phyloP scores from a whole-genome alignment of 2,329 filamentous ascomycete genomes.

The Rhexocercosporidium sp. region DNA sequence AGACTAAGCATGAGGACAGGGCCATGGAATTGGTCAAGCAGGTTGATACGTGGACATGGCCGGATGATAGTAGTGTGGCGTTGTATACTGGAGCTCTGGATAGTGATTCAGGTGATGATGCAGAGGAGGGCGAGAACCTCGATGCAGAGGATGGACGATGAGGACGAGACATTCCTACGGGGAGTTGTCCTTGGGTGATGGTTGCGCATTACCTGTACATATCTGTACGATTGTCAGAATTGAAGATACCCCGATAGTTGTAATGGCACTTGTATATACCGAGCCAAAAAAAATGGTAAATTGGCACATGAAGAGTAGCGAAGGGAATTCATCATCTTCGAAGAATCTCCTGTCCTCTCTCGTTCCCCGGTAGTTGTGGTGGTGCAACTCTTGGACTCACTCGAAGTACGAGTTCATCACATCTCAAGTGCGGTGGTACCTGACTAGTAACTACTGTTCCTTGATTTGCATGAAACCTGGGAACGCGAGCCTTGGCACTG shows the following conservation, averaged over 20 bases:
- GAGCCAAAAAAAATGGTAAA: too few species aligned
- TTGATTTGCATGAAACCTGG: background rate
- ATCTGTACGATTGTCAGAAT: background rate
- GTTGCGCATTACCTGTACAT: background rate
- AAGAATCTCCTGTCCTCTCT: background rate
- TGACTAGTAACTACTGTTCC: background rate
- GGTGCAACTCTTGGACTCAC: too few species aligned
- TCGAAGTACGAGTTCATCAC: background rate
- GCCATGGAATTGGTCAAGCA: conserved; percentile 33
- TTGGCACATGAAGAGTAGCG: background rate
- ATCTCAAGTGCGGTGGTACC: conserved; percentile 4
- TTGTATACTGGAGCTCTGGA: conserved; percentile 18
- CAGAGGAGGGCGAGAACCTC: background rate
- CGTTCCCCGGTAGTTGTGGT: too few species aligned
- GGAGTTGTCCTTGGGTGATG: background rate
- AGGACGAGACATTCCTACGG: background rate
- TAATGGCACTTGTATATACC: background rate
- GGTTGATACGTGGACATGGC: conserved; percentile 39
- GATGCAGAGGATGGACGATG: background rate
- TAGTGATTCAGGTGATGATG: background rate
- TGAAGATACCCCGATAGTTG: conserved; percentile 2
- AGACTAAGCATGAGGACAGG: conserved; percentile 23
- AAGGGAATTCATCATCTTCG: too few species aligned
- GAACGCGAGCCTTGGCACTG: background rate
- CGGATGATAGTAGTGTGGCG: conserved; percentile 31